Evolutionary conservation across 2,329 filamentous ascomycete species (phyloP).

Genomic region (Penicillium palitans): DNA sequence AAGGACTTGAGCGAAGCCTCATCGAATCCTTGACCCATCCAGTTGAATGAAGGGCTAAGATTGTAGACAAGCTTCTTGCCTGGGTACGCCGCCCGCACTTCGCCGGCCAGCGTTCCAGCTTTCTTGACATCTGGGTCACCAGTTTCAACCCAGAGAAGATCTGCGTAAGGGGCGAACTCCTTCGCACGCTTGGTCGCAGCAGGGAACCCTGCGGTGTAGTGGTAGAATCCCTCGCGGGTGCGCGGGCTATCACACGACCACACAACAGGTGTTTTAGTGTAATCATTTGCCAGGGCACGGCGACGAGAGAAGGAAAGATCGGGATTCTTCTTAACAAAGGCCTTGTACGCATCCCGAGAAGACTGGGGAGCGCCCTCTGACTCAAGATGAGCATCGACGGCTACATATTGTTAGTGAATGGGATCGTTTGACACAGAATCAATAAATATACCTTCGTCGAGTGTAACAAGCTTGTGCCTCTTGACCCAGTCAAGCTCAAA

Average conservation of each 20-base stretch:
- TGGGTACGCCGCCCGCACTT: conserved; percentile 69
- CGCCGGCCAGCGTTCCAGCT: conserved; percentile 70
- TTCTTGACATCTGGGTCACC: conserved; percentile 82
- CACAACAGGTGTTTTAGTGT: conserved; percentile 67
- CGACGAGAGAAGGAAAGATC: conserved; percentile 78
- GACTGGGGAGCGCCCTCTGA: conserved; percentile 63
- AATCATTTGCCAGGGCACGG: conserved; percentile 67
- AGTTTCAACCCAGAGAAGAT: conserved; percentile 96
- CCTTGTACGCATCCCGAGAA: conserved; percentile 68
- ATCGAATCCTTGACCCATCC: conserved; percentile 92
- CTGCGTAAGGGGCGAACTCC: conserved; percentile 86
- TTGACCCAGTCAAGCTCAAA: conserved; percentile 90
- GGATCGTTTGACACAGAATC: no score
- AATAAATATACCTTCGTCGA: conserved; percentile 67
- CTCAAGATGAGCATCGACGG: conserved; percentile 72
- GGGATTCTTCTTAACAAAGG: conserved; percentile 61
- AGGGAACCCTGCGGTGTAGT: conserved; percentile 67
- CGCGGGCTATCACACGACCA: conserved; percentile 92
- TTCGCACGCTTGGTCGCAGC: conserved; percentile 92
- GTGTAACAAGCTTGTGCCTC: conserved; percentile 78
- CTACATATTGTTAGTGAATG: conserved; percentile 41
- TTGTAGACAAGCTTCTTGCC: conserved; percentile 95
- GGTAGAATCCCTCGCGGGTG: conserved; percentile 73
- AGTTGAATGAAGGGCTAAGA: conserved; percentile 95
- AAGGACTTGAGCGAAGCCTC: conserved; percentile 82